Base-by-base conservation (phyloP, 2,329 filamentous ascomycete genomes). In the Cladosporium sp. region DNA sequence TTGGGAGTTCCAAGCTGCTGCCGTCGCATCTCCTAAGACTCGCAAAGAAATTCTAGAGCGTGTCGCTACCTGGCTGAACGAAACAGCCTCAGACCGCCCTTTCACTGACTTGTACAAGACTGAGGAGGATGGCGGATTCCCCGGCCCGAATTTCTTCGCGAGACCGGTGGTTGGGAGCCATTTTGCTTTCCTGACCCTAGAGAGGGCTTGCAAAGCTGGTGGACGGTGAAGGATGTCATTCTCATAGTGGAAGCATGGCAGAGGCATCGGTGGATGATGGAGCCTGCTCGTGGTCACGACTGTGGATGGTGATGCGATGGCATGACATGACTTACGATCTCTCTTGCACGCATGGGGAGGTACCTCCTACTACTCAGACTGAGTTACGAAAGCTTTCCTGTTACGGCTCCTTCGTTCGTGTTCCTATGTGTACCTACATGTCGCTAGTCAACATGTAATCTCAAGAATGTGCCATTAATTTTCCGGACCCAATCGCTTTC, bases 1-100 rank as follows among this genome's bases (percentile, higher is more conserved):
- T 69, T 95, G 89, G 89, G 85, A 93, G 60, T 90, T 94, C 66
- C 91, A 93, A 67, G 86, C 88, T 0, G 88, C 89, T 40, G 86
- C 88, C 1, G 85, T 94, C 4, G 80, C 87, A 3, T 83, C 82
- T 58, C 78, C 79, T 63, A 70, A 76, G 51, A 85, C 86, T 1
- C 78, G 88, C 48, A 75, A 77, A 2, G 80, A 86, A 64, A 89
- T 94, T 43, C 71, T 93, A 30, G 77, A 88, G 53, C 79, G 81
- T 15, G 84, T 93, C 35, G 86, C 87, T 1, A 73, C 72, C 50
- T 95, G 89, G 89, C 75, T 95, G 52, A 94, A 93, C 62, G 87
- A 94, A 69, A 94, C 88, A 1, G 74, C 69, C 15, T 91, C 64
- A 69, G 85, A 92, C 67, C 76, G 82, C 9, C 86, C 89, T 0